phyloP scores from a whole-genome alignment of 768 basidiomycete genomes.

The Leccinum rimulosum region DNA sequence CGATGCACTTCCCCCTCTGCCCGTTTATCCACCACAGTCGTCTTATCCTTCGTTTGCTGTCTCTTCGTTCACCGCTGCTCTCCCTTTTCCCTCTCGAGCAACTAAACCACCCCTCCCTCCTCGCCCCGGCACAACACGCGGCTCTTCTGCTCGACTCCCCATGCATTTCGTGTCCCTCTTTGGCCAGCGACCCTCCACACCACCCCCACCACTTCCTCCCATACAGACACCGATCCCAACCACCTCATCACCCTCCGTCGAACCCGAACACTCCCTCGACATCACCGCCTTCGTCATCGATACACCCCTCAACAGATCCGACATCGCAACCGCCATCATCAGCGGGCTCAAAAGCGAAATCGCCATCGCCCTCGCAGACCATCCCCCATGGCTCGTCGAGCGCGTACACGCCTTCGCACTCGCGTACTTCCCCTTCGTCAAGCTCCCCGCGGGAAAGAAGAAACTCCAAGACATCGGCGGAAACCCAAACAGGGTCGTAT shows the following conservation, averaged over 20 bases:
- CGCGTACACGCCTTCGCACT: slow-evolving; percentile 54
- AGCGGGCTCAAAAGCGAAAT: slow-evolving; percentile 55
- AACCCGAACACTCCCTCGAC: slow-evolving; percentile 43
- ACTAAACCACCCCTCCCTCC: slow-evolving; percentile 52
- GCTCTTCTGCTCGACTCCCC: slow-evolving; percentile 46
- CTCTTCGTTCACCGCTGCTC: slow-evolving; percentile 36
- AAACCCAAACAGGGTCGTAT: slow-evolving; percentile 21
- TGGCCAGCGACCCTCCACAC: slow-evolving; percentile 39
- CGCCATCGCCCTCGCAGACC: slow-evolving; percentile 42
- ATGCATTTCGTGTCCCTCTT: slow-evolving; percentile 86
- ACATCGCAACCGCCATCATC: slow-evolving; percentile 53
- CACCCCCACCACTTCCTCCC: slow-evolving; percentile 30
- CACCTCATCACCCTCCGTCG: slow-evolving; percentile 18
- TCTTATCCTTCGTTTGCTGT: slow-evolving; percentile 50
- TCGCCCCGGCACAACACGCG: slow-evolving; percentile 24
- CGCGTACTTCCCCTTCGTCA: slow-evolving; percentile 58
- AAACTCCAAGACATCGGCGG: slow-evolving; percentile 31
- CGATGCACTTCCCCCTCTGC: slow-evolving; percentile 54
- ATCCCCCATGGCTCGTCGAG: slow-evolving; percentile 58
- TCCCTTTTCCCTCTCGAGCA: slow-evolving; percentile 35
- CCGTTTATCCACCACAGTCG: slow-evolving; percentile 34
- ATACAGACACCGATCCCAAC: slow-evolving; percentile 3
- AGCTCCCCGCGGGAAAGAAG: slow-evolving; percentile 31
- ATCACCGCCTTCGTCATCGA: slow-evolving; percentile 62
- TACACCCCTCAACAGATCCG: slow-evolving; percentile 48